Base-by-base conservation (phyloP, 1,284 basidiomycete species). In the Trametes versicolor region DNA sequence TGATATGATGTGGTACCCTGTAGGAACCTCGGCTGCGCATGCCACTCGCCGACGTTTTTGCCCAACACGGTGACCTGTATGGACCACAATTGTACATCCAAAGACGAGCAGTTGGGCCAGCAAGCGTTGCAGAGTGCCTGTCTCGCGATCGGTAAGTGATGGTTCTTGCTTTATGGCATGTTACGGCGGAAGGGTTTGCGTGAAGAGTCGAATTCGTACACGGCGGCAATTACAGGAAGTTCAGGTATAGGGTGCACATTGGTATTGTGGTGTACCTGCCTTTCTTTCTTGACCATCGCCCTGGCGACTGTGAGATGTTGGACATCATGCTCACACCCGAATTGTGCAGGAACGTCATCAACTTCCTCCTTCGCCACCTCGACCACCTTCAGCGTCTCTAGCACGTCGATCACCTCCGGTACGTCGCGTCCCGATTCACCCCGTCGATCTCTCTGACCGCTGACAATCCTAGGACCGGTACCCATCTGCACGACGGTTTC, bases 11-110 rank as follows among this genome's bases (percentile, higher is more conserved):
- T 13, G 9, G 9, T 58, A 32, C 29, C 29, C 10, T 21, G n/a
- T 25, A 72, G 69, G 23, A 62, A 69, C 55, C 55, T 70, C 39
- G 58, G 34, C 19, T 71, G 71, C 53, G 64, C 69, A 21, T 72
- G 71, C 48, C 69, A 69, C 29, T 63, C 64, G 2, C 51, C 62
- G 19, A 56, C 68, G 12, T 72, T 72, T 63, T 48, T 70, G 48
- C 61, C 67, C 2, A 61, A 61, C 29, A 65, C 69, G 12, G 64
- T 70, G 37, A 59, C 64, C 50, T 72, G 71, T 60, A 69, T 72
- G 67, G 60, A 60, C 37, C 43, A 54, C 7, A 61, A 62, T 27
- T 72, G 71, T 58, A 59, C 58, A 15, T 36, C 66, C 4, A 55
- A 50, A 12, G 71, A 70, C 25, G 65, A 65, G 29, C 56, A 66